phyloP scores from a whole-genome alignment of 1,284 basidiomycete species.

The Heterobasidion annosum region DNA sequence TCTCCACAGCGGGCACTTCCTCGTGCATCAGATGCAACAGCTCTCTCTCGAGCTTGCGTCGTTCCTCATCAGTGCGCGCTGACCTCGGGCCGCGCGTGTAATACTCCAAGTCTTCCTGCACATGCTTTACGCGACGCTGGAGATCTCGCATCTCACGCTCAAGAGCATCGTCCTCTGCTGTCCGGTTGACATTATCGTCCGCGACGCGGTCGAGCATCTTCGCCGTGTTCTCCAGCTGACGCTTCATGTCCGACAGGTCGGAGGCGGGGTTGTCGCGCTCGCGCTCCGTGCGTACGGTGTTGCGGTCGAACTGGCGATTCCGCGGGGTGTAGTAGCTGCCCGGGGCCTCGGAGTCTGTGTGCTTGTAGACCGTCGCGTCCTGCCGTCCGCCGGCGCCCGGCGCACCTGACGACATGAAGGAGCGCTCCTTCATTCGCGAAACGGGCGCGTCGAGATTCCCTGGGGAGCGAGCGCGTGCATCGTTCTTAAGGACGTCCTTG shows the following conservation, averaged over 20 bases:
- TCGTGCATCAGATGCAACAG: slow-evolving; percentile 86
- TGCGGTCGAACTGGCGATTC: slow-evolving; percentile 83
- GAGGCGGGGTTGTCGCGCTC: slow-evolving; percentile 59
- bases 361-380: slow-evolving; percentile 93
- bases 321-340: slow-evolving; percentile 78
- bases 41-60: slow-evolving; percentile 84
- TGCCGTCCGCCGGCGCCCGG: slow-evolving; percentile 53
- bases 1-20: slow-evolving; percentile 85
- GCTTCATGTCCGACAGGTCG: slow-evolving; percentile 84
- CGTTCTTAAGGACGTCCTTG: slow-evolving; percentile 85
- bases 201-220: slow-evolving; percentile 73
- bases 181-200: slow-evolving; percentile 49
- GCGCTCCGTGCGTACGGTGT: slow-evolving; percentile 67
- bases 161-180: slow-evolving; percentile 80
- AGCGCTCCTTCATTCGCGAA: slow-evolving; percentile 61
- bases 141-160: slow-evolving; percentile 89
- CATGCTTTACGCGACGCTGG: slow-evolving; percentile 76
- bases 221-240: slow-evolving; percentile 77
- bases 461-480: slow-evolving; percentile 57
- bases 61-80: slow-evolving; percentile 76
- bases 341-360: slow-evolving; percentile 56
- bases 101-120: slow-evolving; percentile 94
- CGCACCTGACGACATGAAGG: slow-evolving; percentile 51
- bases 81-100: slow-evolving; percentile 74
- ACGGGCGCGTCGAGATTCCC: slow-evolving; percentile 37